A percentile compares a stretch with the other conserved stretches of the same genome.
These are phyloP conservation scores for Podaxis rugospora DNA, from an alignment of 768 basidiomycete species.

Conservation along the genomic window DNA sequence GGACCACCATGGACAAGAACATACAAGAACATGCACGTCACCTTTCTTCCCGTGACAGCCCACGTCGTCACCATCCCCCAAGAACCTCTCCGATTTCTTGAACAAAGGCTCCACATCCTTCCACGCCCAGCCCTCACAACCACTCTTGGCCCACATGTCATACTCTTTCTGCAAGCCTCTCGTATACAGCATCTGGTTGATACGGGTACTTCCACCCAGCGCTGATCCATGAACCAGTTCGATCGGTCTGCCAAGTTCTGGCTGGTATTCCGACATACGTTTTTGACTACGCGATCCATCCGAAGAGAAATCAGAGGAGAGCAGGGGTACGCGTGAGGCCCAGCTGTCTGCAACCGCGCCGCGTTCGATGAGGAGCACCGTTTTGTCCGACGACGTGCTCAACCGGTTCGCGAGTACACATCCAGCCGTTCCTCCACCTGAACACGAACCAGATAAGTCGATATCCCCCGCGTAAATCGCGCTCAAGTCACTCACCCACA, in stretches of 20 bases:
- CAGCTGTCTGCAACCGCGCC: slow-evolving; percentile 38
- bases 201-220: slow-evolving; percentile 39
- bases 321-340: slow-evolving; percentile 20
- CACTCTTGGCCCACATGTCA: slow-evolving; percentile 35
- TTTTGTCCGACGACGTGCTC: slow-evolving; percentile 45
- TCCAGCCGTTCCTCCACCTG: slow-evolving; percentile 58
- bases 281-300: slow-evolving; percentile 31
- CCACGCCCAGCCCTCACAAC: slow-evolving; percentile 58
- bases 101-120: slow-evolving; percentile 58
- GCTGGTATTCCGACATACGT: slow-evolving; percentile 35
- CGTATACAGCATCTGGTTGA: slow-evolving; percentile 23
- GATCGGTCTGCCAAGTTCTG: slow-evolving; percentile 34
- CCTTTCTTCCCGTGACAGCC: slow-evolving; percentile 23
- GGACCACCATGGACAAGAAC: slow-evolving; percentile 30
- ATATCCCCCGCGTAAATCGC: background rate
- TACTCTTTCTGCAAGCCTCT: slow-evolving; percentile 22
- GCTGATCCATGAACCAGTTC: slow-evolving; percentile 20
- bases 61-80: background rate
- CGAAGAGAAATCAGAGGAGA: slow-evolving; percentile 11
- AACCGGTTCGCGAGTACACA: slow-evolving; percentile 56
- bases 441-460: background rate
- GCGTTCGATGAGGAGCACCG: slow-evolving; percentile 55
- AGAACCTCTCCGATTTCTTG: slow-evolving; percentile 60
- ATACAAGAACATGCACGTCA: slow-evolving; percentile 22
- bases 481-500: slow-evolving; percentile 14